Conservation (phyloP, 331 rosid species). For the Malus hybrid region DNA sequence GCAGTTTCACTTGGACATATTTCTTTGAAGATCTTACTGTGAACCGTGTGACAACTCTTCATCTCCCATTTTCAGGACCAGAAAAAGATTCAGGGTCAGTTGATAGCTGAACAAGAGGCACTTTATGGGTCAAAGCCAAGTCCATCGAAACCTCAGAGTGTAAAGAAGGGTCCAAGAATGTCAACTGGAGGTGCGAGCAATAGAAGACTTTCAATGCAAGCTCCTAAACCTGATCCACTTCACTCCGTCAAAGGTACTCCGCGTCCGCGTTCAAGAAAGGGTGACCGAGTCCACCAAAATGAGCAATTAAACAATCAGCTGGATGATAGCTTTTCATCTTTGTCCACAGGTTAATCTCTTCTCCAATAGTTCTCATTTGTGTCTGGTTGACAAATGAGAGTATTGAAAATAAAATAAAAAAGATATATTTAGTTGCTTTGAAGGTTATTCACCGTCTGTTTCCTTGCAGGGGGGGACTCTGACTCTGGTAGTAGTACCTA, state of each 20-base stretch:
- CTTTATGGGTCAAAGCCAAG: slow-evolving; percentile 91
- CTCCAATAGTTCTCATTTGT: no score
- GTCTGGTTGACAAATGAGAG: neutral
- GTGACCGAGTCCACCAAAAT: slow-evolving; percentile 42
- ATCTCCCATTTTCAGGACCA: slow-evolving; percentile 50
- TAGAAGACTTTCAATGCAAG: slow-evolving; percentile 68
- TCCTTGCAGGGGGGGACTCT: neutral
- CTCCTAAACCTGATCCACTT: slow-evolving; percentile 58
- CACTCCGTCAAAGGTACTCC: slow-evolving; percentile 26
- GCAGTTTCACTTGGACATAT: neutral
- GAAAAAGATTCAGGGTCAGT: slow-evolving; percentile 90
- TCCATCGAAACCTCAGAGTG: slow-evolving; percentile 68
- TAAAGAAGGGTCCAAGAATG: slow-evolving; percentile 60
- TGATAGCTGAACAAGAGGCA: slow-evolving; percentile 85
- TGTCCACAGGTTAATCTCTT: no score
- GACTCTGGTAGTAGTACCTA: slow-evolving; percentile 1
- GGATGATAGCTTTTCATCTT: slow-evolving; percentile 32
- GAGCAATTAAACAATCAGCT: slow-evolving; percentile 34
- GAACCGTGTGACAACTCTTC: neutral
- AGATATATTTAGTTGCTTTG: neutral
- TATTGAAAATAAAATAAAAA: neutral
- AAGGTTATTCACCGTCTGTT: neutral
- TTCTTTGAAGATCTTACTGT: neutral
- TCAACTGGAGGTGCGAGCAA: slow-evolving; percentile 58
- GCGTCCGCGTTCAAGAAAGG: slow-evolving; percentile 34